These are phyloP conservation scores for Trifolium subterraneum DNA, from an alignment of 306 rosid genomes.

Conservation along the genomic window DNA sequence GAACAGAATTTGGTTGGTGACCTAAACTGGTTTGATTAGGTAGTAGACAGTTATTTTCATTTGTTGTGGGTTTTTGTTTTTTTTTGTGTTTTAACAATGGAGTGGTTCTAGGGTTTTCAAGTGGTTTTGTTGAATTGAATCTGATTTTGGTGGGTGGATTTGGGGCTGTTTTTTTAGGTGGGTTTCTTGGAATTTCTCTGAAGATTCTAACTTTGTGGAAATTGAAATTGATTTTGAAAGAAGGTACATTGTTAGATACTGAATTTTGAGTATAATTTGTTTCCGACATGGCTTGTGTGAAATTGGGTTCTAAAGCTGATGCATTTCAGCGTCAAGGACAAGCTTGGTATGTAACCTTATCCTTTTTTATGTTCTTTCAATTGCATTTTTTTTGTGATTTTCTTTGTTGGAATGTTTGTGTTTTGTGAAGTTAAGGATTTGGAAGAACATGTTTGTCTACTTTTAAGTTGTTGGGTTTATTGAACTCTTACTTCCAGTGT, in stretches of 20 bases:
- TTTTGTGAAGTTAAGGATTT: slow-evolving; percentile 14
- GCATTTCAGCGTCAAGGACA: slow-evolving; percentile 97
- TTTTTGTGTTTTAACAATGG: slow-evolving; percentile 51
- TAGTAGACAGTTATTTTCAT: background rate
- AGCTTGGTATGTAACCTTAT: slow-evolving; percentile 66
- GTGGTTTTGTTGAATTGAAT: slow-evolving; percentile 15
- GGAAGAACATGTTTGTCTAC: slow-evolving; percentile 11
- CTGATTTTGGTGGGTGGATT: slow-evolving; percentile 21
- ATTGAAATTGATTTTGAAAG: slow-evolving; percentile 35
- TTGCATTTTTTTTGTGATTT: slow-evolving; percentile 29
- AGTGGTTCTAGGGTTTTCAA: slow-evolving; percentile 58
- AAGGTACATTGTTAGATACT: slow-evolving; percentile 60
- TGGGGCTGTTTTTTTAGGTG: slow-evolving; percentile 41
- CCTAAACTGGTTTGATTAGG: slow-evolving; percentile 53
- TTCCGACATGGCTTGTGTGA: slow-evolving; percentile 76
- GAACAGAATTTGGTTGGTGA: slow-evolving; percentile 59
- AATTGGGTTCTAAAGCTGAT: slow-evolving; percentile 95
- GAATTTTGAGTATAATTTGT: slow-evolving; percentile 35
- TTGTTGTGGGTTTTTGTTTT: slow-evolving; percentile 35
- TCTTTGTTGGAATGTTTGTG: slow-evolving; percentile 14
- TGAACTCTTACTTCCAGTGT: slow-evolving; percentile 19
- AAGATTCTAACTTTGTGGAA: slow-evolving; percentile 39
- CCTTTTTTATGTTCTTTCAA: slow-evolving; percentile 24
- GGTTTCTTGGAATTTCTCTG: slow-evolving; percentile 39
- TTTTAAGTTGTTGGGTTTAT: background rate